These are phyloP conservation scores for Climacium dendroides DNA, from an alignment of 225 moss, liverwort and hornwort species.

Conservation along the genomic window DNA sequence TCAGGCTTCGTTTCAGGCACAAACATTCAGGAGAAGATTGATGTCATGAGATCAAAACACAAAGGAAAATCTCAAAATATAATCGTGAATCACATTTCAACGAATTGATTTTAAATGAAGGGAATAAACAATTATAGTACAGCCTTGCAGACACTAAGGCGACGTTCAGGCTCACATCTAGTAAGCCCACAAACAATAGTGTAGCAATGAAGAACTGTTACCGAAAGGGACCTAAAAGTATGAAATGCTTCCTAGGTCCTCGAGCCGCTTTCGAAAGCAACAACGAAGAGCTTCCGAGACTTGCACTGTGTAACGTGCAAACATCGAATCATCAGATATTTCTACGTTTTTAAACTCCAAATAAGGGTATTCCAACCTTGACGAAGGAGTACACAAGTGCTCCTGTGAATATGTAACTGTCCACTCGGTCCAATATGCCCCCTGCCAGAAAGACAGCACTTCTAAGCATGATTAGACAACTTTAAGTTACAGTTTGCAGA, in stretches of 20 bases:
- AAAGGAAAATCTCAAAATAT: background rate
- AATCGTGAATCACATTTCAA: background rate
- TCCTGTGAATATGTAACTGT: slow-evolving; percentile 90
- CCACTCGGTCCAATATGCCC: slow-evolving; percentile 81
- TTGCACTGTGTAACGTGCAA: background rate
- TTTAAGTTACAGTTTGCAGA: background rate
- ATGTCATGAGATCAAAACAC: background rate
- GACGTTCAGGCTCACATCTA: background rate
- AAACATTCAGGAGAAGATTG: background rate
- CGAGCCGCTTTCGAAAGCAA: background rate
- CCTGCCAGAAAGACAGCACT: slow-evolving; percentile 26
- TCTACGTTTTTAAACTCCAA: slow-evolving; percentile 44
- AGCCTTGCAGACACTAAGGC: background rate
- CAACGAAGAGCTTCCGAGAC: background rate
- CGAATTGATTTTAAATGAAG: background rate
- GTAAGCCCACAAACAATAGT: background rate
- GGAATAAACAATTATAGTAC: background rate
- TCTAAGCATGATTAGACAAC: background rate
- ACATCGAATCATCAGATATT: background rate
- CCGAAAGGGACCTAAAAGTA: background rate
- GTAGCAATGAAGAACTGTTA: background rate
- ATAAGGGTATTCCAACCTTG: slow-evolving; percentile 80
- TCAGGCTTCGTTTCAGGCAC: background rate
- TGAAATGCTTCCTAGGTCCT: background rate
- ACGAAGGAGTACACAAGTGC: slow-evolving; percentile 92